Evolutionary conservation across 495 filamentous ascomycete genomes (phyloP), one percentile per base, ranked within the genome.

Genomic region (Aspergillus sclerotiicarbonarius): DNA sequence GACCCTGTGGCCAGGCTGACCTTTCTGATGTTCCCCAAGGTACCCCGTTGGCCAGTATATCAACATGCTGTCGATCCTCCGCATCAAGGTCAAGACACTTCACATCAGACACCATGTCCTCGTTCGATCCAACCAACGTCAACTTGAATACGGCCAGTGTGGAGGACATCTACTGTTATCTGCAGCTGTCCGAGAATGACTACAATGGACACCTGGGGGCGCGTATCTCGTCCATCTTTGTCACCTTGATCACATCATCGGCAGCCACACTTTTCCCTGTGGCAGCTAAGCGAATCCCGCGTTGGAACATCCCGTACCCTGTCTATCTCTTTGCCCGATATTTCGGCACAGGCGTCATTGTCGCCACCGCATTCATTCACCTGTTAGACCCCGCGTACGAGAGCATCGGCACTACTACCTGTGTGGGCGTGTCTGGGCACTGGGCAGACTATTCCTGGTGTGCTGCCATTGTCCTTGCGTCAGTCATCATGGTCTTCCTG

Each of bases 261-360:
- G 35, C 54, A 69, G 76, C 75, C 19, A 79, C 84, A 15, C 66
- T 87, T 54, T 80, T 90, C 30, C 90, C 90, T 4, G 77, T 91
- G 37, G 65, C 83, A 37, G 82, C 90, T 5, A 78, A 78, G 30
- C 73, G 82, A 37, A 62, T 81, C 15, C 74, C 74, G 15, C 70
- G 75, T 1, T 62, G 88, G 60, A 83, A 74, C 18, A 76, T 90
- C 0, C 88, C 86, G 2, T 72, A 77, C 46, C 76, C 74, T 45
- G 82, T 81, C 8, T 92, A 90, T 68, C 87, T 92, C 62, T 77
- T 91, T 49, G 84, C 84, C 6, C 84, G 85, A 54, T 88, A 87
- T 62, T 87, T 90, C 57, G 87, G 87, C 16, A 83, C 84, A 0
- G 87, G 87, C 6, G 87, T 89, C 54, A 89, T 88, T 58, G 73